Evolutionary conservation across 176 grass and related monocot species (phyloP), one percentile per base, ranked within the genome.

Genomic region (Elymus sibiricus): DNA sequence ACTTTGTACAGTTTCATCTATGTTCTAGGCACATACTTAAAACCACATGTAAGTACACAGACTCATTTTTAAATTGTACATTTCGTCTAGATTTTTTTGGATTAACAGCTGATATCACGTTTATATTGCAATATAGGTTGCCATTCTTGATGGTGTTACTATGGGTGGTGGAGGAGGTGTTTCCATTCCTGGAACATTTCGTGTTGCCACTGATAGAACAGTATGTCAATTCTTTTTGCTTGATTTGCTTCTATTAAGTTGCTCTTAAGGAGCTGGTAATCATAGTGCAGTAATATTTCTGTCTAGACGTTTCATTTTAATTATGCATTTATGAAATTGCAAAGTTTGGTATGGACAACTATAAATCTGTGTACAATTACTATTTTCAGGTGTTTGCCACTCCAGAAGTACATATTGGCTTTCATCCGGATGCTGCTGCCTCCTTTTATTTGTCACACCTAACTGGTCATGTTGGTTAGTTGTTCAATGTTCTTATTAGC

Each of bases 181-280:
- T 83, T 98, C 96, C 32, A 92, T 98, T 91, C 96, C 96, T 77
- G 96, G 96, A 90, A 89, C 91, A 88, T 98, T 95, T 85, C 93
- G 93, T 43, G 64, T 98, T 92, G 96, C 93, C 74, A 98, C 96
- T 40, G 91, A 98, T 62, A 92, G 91, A 71, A 95, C 96, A 26
- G 96, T 98, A 90, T 31, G 91, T 37, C 15, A 74, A 62, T n/a
- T 24, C 42, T 29, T 75, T 75, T 71, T 86, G 4, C 16, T 49
- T 76, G 74, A 27, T 69, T 82, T 55, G 2, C 4, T 75, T 87
- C 64, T 67, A 4, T 76, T 70, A 70, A 38, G 14, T 76, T 80
- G 53, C 63, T 87, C 62, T 9, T 35, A 14, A 4, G 51, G 35
- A 74, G 2, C 22, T 62, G 43, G 26, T 28, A 79, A 47, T 69